Evolutionary conservation across 106 monocot species (phyloP), one percentile per base, ranked within the genome.

Genomic region (Phalaenopsis equestris): DNA sequence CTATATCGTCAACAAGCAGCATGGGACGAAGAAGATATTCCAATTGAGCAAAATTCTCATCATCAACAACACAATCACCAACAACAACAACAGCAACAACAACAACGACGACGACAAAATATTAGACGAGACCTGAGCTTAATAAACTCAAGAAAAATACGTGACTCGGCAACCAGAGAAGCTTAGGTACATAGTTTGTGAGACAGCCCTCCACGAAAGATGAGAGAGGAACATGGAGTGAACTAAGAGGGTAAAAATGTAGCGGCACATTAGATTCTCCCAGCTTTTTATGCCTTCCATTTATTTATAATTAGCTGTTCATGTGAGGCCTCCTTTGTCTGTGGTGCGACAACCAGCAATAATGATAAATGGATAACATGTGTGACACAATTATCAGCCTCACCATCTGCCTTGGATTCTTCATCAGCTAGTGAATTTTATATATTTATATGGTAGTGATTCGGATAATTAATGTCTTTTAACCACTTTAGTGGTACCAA

Each of bases 1-100:
- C 80, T 81, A 37, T 93, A 93, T 85, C 88, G 88, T 21, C 92
- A 90, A 49, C 55, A 77, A 12, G 79, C 72, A n/a, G 76, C 82
- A 45, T 36, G 65, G 49, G 19, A 38, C 15, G 77, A 76, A 42
- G 77, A 81, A 43, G 80, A 83, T 12, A 80, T 55, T 24, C 56
- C 19, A 36, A 46, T 23, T 16, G 84, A 24, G 49, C 73, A 72
- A 21, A 47, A 3, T 1, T 67, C 77, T 11, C 68, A 82, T 57
- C 65, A 23, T 73, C 56, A 75, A 77, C 80, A 83, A 79, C 79
- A 81, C 0, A 11, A 70, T 1, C 39, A 39, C 0, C 74, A 78
- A 14, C 70, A 83, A 30, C 30, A 30, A 30, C 30, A 30, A 30
- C 30, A 30, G 75, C 65, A 21, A 75, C 67, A 75, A 77, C 80